Conservation (phyloP, 345 rosid genomes). For the Hypericum androsaemum region DNA sequence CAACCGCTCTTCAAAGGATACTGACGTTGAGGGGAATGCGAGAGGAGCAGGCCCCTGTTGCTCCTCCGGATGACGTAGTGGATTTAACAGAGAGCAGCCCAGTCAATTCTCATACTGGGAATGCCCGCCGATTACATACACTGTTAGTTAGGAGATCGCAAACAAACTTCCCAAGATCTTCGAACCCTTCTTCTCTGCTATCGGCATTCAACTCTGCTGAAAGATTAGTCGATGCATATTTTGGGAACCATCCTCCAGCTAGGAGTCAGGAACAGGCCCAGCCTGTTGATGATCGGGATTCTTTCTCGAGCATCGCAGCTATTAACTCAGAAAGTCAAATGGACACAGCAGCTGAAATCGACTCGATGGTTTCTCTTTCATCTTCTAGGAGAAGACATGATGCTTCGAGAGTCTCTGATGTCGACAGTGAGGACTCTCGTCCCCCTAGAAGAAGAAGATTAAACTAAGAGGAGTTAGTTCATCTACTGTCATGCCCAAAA, state of each 20-base stretch:
- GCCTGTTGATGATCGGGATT: constrained; percentile 76
- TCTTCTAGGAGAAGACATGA: constrained; percentile 72
- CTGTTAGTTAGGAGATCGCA: constrained; percentile 48
- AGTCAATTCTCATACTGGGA: not conserved
- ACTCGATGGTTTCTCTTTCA: constrained; percentile 72
- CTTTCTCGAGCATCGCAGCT: constrained; percentile 76
- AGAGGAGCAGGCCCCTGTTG: not conserved
- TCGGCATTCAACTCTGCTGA: constrained; percentile 51
- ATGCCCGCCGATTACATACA: constrained; percentile 32
- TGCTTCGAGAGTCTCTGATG: constrained; percentile 60
- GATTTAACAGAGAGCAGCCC: constrained; percentile 1
- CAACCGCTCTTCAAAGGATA: not conserved
- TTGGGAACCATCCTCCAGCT: constrained; percentile 39
- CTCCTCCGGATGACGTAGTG: not conserved
- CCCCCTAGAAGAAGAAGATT: constrained; percentile 70
- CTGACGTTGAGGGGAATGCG: constrained; percentile 5
- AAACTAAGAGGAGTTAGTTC: constrained; percentile 20
- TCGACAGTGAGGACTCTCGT: constrained; percentile 78
- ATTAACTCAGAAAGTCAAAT: constrained; percentile 80
- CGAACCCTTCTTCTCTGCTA: constrained; percentile 28
- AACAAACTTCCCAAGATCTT: constrained; percentile 36
- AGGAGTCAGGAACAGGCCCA: constrained; percentile 70
- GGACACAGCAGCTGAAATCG: constrained; percentile 78
- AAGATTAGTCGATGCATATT: constrained; percentile 43
- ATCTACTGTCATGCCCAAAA: too few relatives aligned